Conservation (phyloP, 345 rosid genomes). For the Stellera chamaejasme region DNA sequence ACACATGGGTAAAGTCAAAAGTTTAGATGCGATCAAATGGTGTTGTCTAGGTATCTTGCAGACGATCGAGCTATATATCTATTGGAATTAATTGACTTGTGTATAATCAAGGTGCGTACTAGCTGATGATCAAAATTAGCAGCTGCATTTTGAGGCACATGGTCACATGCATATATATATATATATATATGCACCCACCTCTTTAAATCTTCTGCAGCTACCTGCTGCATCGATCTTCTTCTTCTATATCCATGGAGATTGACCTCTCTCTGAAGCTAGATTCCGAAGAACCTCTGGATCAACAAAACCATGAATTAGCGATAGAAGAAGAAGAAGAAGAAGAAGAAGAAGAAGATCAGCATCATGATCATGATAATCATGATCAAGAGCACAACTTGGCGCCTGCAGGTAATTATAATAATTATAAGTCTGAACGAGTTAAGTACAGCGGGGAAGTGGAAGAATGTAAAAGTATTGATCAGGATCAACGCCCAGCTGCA, state of each 20-base stretch:
- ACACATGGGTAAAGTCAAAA: too few species aligned
- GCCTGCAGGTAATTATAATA: neutral
- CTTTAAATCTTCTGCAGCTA: too few species aligned
- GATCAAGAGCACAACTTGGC: neutral
- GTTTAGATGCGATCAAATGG: too few species aligned
- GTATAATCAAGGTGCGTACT: neutral
- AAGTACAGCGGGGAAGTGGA: conserved; percentile 1
- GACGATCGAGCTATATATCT: too few species aligned
- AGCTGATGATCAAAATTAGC: too few species aligned
- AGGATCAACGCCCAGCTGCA: conserved; percentile 11
- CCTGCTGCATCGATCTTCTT: too few species aligned
- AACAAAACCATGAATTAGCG: conserved; percentile 1
- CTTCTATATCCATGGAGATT: conserved; percentile 19
- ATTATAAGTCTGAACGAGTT: neutral
- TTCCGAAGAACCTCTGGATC: conserved; percentile 4
- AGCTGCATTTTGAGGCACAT: too few species aligned
- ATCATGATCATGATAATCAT: conserved; percentile 2
- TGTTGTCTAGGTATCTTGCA: too few species aligned
- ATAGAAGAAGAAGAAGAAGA: neutral
- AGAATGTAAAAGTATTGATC: neutral
- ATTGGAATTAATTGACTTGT: neutral
- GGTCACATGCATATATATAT: too few species aligned
- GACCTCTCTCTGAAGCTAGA: conserved; percentile 47
- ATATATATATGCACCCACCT: too few species aligned
- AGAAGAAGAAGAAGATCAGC: conserved; percentile 2